Conservation (phyloP, 108 stramenopile genomes). For the Bacterosira constricta region DNA sequence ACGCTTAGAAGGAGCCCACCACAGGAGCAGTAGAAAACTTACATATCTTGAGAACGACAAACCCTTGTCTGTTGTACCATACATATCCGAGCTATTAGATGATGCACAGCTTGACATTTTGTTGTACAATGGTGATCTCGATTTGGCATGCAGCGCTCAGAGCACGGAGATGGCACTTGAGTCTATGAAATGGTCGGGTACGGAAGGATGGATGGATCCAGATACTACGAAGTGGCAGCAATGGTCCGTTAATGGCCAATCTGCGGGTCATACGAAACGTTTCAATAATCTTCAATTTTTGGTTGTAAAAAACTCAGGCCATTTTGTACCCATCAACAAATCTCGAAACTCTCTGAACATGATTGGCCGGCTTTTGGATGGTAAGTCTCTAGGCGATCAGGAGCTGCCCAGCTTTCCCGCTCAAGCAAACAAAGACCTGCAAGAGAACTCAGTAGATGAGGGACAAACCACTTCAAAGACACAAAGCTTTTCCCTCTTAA, state of each 20-base stretch:
- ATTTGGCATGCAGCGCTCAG: slow-evolving; percentile 59
- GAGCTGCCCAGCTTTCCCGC: slow-evolving; percentile 40
- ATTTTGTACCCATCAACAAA: slow-evolving; percentile 72
- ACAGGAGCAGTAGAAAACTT: slow-evolving; percentile 34
- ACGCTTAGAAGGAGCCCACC: neutral
- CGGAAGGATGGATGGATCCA: slow-evolving; percentile 50
- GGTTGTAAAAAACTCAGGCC: slow-evolving; percentile 67
- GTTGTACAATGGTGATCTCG: slow-evolving; percentile 77
- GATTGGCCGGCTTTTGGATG: slow-evolving; percentile 55
- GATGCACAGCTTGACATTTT: slow-evolving; percentile 66
- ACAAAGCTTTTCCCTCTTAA: neutral
- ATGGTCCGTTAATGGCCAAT: slow-evolving; percentile 54
- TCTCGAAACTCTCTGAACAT: slow-evolving; percentile 57
- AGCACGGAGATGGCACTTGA: slow-evolving; percentile 66
- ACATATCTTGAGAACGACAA: slow-evolving; percentile 58
- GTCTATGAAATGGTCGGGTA: slow-evolving; percentile 70
- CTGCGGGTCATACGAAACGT: slow-evolving; percentile 62
- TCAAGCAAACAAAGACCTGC: neutral
- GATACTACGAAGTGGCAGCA: slow-evolving; percentile 44
- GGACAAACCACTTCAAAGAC: neutral
- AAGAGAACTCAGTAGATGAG: no score
- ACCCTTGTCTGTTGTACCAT: slow-evolving; percentile 63
- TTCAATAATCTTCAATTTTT: slow-evolving; percentile 59
- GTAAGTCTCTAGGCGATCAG: slow-evolving; percentile 46
- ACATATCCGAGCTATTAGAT: slow-evolving; percentile 75